Conservation (phyloP, 129 eudicot genomes). For the Centrapalus pauciflorus region DNA sequence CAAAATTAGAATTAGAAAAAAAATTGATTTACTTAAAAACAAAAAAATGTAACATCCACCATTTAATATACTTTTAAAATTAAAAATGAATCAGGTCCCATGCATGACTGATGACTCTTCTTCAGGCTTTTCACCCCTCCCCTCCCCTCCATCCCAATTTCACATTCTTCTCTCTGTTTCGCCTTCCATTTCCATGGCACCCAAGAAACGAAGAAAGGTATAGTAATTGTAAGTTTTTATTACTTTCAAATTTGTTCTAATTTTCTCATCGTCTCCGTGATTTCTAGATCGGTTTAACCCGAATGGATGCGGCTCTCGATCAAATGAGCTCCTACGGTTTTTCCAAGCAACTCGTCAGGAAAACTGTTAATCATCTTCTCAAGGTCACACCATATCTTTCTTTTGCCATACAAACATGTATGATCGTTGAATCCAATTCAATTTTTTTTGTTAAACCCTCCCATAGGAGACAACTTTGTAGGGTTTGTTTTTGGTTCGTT, state of each 20-base stretch:
- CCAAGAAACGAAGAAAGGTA: slow-evolving; percentile 15
- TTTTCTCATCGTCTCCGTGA: background rate
- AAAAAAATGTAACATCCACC: no score
- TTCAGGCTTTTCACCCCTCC: no score
- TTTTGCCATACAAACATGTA: background rate
- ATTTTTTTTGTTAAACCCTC: background rate
- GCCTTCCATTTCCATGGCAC: slow-evolving; percentile 3
- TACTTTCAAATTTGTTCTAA: background rate
- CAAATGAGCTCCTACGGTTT: slow-evolving; percentile 12
- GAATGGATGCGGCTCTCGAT: slow-evolving; percentile 30
- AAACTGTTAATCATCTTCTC: slow-evolving; percentile 13
- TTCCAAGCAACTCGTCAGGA: slow-evolving; percentile 7
- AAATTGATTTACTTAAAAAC: no score
- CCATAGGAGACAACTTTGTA: background rate
- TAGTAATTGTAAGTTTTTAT: background rate
- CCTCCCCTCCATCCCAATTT: background rate
- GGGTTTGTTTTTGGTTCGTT: background rate
- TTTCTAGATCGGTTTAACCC: slow-evolving; percentile 14
- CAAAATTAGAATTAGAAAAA: no score
- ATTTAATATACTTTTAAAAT: no score
- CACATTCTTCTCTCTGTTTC: background rate
- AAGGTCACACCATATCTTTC: slow-evolving; percentile 4
- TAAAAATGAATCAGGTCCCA: no score
- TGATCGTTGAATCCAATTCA: background rate
- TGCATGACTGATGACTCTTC: background rate